Percentiles rank a stretch among this genome's conserved stretches.
Conservation (phyloP, 78 protist genomes). For the Cavenderia fasciculata region DNA sequence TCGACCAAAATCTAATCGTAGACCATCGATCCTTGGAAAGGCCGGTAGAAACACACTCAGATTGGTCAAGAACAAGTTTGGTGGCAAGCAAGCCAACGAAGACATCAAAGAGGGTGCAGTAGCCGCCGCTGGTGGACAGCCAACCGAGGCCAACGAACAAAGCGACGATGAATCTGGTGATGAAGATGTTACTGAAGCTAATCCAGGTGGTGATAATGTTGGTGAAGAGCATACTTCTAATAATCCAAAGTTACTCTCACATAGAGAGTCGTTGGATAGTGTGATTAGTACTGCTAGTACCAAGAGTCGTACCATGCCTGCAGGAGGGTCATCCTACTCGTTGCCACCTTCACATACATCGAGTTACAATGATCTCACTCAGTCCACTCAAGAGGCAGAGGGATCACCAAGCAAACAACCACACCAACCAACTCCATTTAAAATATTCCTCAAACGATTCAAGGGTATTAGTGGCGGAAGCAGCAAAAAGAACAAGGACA, state of each 20-base stretch:
- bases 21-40: constrained; percentile 53
- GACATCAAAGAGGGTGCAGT: neutral
- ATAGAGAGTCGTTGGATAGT: constrained; percentile 31
- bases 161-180: neutral
- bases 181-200: neutral
- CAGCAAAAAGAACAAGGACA: neutral
- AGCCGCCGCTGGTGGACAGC: neutral
- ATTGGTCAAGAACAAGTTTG: constrained; percentile 29
- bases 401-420: neutral
- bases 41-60: constrained; percentile 57
- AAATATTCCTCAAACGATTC: constrained; percentile 44
- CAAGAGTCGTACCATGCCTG: too few relatives aligned
- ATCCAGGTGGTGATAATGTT: constrained; percentile 4
- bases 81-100: neutral
- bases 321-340: neutral
- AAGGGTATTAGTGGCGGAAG: constrained; percentile 7
- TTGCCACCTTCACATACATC: neutral
- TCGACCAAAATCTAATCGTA: constrained; percentile 63
- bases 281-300: too few relatives aligned
- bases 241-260: neutral
- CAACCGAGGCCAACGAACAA: neutral
- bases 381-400: neutral
- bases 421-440: constrained; percentile 60
- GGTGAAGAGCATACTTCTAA: neutral
- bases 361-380: constrained; percentile 3